Evolutionary conservation across 768 basidiomycete species (phyloP).

Genomic region (Boletellus emodensis): DNA sequence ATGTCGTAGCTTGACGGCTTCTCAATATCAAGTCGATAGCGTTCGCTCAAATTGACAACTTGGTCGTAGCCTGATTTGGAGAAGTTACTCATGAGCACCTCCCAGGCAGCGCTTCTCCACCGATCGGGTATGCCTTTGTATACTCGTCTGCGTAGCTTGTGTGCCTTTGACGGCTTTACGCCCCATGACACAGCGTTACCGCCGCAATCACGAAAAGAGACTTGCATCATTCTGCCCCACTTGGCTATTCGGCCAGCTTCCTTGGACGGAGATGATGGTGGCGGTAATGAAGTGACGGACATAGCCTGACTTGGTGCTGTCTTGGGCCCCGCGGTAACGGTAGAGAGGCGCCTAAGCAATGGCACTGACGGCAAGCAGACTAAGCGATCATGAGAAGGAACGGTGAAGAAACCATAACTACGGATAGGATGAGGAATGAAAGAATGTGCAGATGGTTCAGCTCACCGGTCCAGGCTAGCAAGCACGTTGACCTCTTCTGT

Average conservation of each 20-base stretch:
- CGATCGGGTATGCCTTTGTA: conserved; percentile 98
- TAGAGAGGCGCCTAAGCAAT: conserved; percentile 53
- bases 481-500: conserved; percentile 73
- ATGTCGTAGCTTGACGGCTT: conserved; percentile 87
- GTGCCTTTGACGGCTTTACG: conserved; percentile 59
- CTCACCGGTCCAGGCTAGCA: conserved; percentile 82
- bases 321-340: conserved; percentile 42
- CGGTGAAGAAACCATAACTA: conserved; percentile 90
- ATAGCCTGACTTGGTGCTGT: conserved; percentile 44
- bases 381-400: conserved; percentile 80
- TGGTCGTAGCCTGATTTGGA: conserved; percentile 45
- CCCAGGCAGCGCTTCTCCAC: conserved; percentile 94
- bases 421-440: conserved; percentile 10
- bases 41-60: conserved; percentile 39
- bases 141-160: conserved; percentile 67
- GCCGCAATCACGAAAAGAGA: conserved; percentile 64
- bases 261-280: conserved; percentile 45
- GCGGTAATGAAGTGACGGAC: conserved; percentile 46
- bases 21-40: conserved; percentile 65
- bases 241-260: conserved; percentile 80
- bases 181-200: conserved; percentile 75
- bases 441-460: conserved; percentile 1
- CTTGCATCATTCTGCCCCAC: conserved; percentile 89
- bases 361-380: conserved; percentile 65
- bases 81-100: conserved; percentile 61